Percentiles rank a stretch among this genome's conserved stretches.
Conservation (phyloP, 345 rosid species). For the Murraya koenigii region DNA sequence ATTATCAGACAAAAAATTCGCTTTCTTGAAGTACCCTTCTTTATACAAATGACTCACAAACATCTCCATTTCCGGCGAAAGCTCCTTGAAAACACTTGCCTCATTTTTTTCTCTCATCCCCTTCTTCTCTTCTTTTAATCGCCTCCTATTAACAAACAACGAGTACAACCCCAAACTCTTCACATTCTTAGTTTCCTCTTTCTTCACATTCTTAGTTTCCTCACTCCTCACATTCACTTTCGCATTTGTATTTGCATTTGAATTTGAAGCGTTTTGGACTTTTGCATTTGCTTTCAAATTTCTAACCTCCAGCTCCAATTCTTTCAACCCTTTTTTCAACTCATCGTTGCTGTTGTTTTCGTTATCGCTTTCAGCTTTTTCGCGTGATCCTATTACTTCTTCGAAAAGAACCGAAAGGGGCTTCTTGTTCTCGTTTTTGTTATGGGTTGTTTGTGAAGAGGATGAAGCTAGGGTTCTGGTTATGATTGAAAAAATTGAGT, state of each 20-base stretch:
- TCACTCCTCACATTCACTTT: background rate
- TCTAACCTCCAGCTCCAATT: constrained; percentile 42
- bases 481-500: constrained; percentile 6
- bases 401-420: constrained; percentile 45
- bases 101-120: constrained; percentile 3
- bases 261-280: constrained; percentile 4
- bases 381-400: constrained; percentile 51
- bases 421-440: constrained; percentile 19
- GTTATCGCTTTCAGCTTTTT: constrained; percentile 26
- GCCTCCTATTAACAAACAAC: constrained; percentile 19
- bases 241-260: too few species aligned
- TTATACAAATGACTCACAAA: constrained; percentile 52
- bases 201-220: background rate
- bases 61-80: constrained; percentile 45
- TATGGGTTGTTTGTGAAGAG: constrained; percentile 5
- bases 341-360: constrained; percentile 21
- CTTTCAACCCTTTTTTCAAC: constrained; percentile 35
- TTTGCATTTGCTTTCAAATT: constrained; percentile 24
- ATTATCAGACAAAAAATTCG: constrained; percentile 48
- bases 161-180: constrained; percentile 17
- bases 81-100: constrained; percentile 42
- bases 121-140: constrained; percentile 5
- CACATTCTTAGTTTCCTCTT: constrained; percentile 12
- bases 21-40: constrained; percentile 64
- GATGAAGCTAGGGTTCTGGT: constrained; percentile 20